Evolutionary conservation across 192 early-diverging fungal genomes (phyloP).

Genomic region (Coemansia sp.): DNA sequence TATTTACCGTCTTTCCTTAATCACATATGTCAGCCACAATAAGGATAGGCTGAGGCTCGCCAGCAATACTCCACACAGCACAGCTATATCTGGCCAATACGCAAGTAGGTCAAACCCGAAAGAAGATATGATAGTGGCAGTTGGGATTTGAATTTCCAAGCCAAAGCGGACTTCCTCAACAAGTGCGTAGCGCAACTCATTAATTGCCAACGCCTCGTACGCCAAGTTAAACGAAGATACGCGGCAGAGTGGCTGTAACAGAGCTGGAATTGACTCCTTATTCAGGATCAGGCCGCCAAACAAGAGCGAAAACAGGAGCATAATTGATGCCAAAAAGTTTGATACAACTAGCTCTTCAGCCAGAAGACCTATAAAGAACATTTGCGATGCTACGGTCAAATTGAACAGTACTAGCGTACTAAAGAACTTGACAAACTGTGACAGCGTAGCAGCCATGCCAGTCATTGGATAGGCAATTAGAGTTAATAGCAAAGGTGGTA

Average conservation of each 20-base stretch:
- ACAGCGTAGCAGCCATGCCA: constrained; percentile 62
- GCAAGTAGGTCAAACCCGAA: constrained; percentile 84
- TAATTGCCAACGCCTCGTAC: constrained; percentile 85
- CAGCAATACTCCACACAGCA: constrained; percentile 59
- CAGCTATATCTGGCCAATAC: constrained; percentile 77
- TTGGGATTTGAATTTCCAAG: constrained; percentile 81
- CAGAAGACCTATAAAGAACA: constrained; percentile 73
- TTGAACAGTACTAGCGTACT: constrained; percentile 82
- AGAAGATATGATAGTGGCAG: constrained; percentile 77
- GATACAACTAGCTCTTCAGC: constrained; percentile 72
- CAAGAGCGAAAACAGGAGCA: constrained; percentile 86
- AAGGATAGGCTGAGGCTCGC: constrained; percentile 69
- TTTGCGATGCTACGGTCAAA: constrained; percentile 69
- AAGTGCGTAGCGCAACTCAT: constrained; percentile 80
- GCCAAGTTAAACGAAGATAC: constrained; percentile 86
- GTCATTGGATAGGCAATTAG: constrained; percentile 86
- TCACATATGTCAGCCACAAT: constrained; percentile 73
- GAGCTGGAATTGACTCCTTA: constrained; percentile 74
- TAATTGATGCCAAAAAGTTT: constrained; percentile 72
- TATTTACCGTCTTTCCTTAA: constrained; percentile 75
- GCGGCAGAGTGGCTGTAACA: constrained; percentile 58
- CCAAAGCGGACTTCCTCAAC: constrained; percentile 78
- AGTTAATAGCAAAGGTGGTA: constrained; percentile 77
- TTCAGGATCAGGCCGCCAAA: constrained; percentile 90
- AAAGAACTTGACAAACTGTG: constrained; percentile 69